Percentiles rank a stretch among this genome's conserved stretches.
phyloP scores from a whole-genome alignment of 208 protist genomes.

The Balamuthia mandrillaris region DNA sequence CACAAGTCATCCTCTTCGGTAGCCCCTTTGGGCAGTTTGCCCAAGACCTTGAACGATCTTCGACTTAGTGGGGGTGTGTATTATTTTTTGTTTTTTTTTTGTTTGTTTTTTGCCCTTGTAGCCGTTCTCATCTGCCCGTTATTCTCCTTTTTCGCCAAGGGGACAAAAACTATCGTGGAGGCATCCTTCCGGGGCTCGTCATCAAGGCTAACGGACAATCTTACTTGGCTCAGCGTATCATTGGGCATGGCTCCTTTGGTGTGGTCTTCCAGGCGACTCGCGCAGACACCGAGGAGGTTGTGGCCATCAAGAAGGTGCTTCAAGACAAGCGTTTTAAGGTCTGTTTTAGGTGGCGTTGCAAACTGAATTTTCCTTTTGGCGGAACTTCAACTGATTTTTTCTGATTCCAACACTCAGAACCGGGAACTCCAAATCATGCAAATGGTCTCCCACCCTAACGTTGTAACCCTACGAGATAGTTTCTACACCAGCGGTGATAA shows the following conservation, averaged over 20 bases:
- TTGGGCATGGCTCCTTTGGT: slow-evolving; percentile 96
- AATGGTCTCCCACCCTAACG: slow-evolving; percentile 86
- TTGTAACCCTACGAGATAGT: slow-evolving; percentile 88
- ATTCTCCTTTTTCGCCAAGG: neutral
- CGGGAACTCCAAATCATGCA: slow-evolving; percentile 95
- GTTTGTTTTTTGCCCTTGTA: neutral
- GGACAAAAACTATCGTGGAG: neutral
- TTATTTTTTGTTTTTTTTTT: neutral
- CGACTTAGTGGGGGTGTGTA: no score
- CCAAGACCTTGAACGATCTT: no score
- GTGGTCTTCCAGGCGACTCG: slow-evolving; percentile 87
- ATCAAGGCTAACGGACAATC: neutral
- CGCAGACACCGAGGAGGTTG: slow-evolving; percentile 77
- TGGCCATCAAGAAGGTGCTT: slow-evolving; percentile 96
- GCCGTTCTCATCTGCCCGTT: neutral
- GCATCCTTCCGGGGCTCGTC: neutral
- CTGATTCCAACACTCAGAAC: slow-evolving; percentile 71
- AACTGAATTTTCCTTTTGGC: neutral
- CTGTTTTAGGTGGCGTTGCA: neutral
- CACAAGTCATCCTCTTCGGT: no score
- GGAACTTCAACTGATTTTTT: neutral
- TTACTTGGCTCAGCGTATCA: slow-evolving; percentile 84
- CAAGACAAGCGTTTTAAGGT: slow-evolving; percentile 92
- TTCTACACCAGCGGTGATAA: slow-evolving; percentile 92
- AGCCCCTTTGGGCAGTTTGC: no score